Evolutionary conservation across 2,329 filamentous ascomycete genomes (phyloP).

Genomic region (Xylaria sp.): DNA sequence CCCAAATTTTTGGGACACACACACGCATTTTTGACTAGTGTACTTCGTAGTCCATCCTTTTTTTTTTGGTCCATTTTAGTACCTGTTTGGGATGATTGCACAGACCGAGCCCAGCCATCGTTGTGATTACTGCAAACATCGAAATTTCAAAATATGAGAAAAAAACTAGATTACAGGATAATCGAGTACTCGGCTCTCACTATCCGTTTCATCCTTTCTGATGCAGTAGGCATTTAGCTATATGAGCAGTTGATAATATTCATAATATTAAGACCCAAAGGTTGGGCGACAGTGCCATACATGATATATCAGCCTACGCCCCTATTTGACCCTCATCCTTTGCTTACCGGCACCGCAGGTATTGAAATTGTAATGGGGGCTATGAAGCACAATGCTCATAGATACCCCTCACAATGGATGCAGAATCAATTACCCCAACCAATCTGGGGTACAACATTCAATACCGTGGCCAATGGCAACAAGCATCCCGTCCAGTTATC

Average conservation of each 20-base stretch:
- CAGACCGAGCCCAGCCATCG: neutral
- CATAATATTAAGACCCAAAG: too few relatives aligned
- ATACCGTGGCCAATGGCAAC: neutral
- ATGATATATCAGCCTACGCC: too few relatives aligned
- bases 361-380: too few relatives aligned
- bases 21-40: neutral
- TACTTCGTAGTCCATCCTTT: neutral
- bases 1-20: constrained; percentile 6
- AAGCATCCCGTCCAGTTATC: neutral
- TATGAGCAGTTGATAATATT: too few relatives aligned
- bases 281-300: too few relatives aligned
- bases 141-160: neutral
- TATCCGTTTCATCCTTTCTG: neutral
- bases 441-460: neutral
- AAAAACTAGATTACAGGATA: neutral
- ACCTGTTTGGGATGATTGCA: neutral
- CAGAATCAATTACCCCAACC: neutral
- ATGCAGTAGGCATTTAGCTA: neutral
- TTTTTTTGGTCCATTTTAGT: neutral
- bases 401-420: neutral
- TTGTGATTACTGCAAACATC: neutral
- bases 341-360: too few relatives aligned
- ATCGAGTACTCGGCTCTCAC: neutral
- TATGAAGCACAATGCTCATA: neutral
- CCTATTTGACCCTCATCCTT: too few relatives aligned